phyloP scores from a whole-genome alignment of 176 grass and related monocot genomes.

The Triticum turgidum region DNA sequence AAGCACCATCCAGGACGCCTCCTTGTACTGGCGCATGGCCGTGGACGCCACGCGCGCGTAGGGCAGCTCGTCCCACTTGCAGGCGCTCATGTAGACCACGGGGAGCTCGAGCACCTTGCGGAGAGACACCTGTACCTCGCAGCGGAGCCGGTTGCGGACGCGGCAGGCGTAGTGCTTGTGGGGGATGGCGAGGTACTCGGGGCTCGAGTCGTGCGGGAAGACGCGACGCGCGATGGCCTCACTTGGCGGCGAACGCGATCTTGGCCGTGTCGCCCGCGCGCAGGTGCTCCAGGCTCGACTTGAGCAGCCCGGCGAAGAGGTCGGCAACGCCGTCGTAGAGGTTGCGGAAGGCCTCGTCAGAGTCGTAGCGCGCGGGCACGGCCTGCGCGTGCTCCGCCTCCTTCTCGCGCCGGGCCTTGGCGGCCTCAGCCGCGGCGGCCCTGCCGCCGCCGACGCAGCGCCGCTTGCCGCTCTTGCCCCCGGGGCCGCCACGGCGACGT shows the following conservation, averaged over 20 bases:
- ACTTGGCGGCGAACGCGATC: not conserved
- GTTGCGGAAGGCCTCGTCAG: no score
- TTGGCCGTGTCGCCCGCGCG: no score
- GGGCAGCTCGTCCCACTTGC: slow-evolving; percentile 42
- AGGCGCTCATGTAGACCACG: slow-evolving; percentile 56
- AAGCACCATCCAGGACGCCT: not conserved
- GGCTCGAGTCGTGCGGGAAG: no score
- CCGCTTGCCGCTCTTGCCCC: not conserved
- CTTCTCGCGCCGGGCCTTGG: no score
- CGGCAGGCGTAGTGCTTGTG: slow-evolving; percentile 56
- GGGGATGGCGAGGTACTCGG: slow-evolving; percentile 25
- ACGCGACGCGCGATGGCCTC: no score
- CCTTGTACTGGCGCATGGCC: not conserved
- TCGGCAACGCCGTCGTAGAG: no score
- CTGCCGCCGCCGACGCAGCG: not conserved
- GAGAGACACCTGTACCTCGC: slow-evolving; percentile 37
- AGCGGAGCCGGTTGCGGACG: slow-evolving; percentile 41
- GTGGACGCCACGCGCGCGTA: slow-evolving; percentile 52
- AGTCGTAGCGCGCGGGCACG: no score
- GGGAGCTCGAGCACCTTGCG: slow-evolving; percentile 38
- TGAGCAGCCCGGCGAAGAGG: no score
- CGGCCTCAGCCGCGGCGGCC: not conserved
- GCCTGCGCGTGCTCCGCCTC: no score
- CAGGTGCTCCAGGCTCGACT: no score
- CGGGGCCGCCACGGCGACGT: not conserved